Evolutionary conservation across 352 stramenopile species (phyloP), one percentile per base, ranked within the genome.

Genomic region (Thalassiosira exigua): DNA sequence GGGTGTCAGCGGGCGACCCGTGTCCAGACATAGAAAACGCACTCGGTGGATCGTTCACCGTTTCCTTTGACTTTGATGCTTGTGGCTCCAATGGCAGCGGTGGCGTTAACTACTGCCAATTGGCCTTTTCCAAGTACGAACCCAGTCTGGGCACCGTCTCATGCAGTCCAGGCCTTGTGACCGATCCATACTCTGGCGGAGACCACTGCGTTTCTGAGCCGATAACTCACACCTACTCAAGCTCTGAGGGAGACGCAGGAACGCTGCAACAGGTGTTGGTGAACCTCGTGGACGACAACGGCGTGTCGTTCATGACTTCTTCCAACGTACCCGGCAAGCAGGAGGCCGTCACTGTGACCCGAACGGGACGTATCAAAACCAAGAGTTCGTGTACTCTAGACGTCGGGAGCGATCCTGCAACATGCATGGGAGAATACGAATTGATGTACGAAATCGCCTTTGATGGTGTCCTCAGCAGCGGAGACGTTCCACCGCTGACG

Each of bases 391-490:
- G 81, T 29, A 68, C 41, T 30, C 19, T 83, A 27, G 68, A 88
- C 36, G 27, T 33, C 44, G 64, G 52, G 24, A 70, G 14, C 5
- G 69, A 67, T 39, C 66, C 70, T 59, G 81, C 81, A 14, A 73
- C 39, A 41, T 88, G 81, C 51, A 74, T 59, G 59, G 79, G 78
- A 21, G 73, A 87, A 14, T 92, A 96, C 64, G 65, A 96, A 32
- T 88, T 96, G 33, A 79, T 90, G 21, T 98, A 95, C 79, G 84
- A 91, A 1, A 92, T 98, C 26, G 91, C 80, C 3, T 98, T 98
- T 60, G 81, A 90, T 19, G 94, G 95, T 4, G 30, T 94, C 32
- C 84, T 88, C 50, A 89, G 94, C 1, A 89, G 89, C 42, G 96
- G 96, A 12, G 91, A 98, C 70, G 92, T 98, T 0, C 94, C 96